Evolutionary conservation across 225 moss, liverwort and hornwort species (phyloP).

Genomic region (Ulota crispa): DNA sequence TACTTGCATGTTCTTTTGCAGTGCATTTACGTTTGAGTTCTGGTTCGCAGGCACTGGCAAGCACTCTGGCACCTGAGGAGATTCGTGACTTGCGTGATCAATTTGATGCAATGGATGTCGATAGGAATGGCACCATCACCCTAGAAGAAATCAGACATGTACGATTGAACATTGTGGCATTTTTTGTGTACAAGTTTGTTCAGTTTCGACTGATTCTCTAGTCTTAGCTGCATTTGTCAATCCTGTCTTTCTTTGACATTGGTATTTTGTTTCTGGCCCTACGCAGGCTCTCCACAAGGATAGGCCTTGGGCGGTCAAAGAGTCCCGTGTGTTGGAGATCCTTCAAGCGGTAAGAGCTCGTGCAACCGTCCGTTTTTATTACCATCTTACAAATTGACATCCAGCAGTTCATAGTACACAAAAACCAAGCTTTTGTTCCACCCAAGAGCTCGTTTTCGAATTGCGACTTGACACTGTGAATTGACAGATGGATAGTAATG

Average conservation of each 20-base stretch:
- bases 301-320: conserved; percentile 89
- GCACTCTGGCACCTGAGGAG: conserved; percentile 80
- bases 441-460: background rate
- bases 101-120: conserved; percentile 95
- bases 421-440: background rate
- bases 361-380: background rate
- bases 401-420: background rate
- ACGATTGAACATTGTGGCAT: conserved; percentile 5
- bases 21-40: conserved; percentile 13
- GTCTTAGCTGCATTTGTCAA: background rate
- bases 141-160: conserved; percentile 92
- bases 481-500: conserved; percentile 91
- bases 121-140: conserved; percentile 95
- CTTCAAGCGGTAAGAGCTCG: conserved; percentile 68
- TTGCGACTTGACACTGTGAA: conserved; percentile 1
- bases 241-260: background rate
- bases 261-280: conserved; percentile 14
- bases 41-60: conserved; percentile 77
- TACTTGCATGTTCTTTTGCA: conserved; percentile 7
- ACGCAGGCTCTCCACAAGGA: conserved; percentile 78
- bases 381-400: background rate
- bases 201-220: background rate
- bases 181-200: background rate
- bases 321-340: conserved; percentile 83
- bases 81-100: conserved; percentile 84